Base-by-base conservation (phyloP, 2,329 filamentous ascomycete genomes). In the Colletotrichum zoysiae region DNA sequence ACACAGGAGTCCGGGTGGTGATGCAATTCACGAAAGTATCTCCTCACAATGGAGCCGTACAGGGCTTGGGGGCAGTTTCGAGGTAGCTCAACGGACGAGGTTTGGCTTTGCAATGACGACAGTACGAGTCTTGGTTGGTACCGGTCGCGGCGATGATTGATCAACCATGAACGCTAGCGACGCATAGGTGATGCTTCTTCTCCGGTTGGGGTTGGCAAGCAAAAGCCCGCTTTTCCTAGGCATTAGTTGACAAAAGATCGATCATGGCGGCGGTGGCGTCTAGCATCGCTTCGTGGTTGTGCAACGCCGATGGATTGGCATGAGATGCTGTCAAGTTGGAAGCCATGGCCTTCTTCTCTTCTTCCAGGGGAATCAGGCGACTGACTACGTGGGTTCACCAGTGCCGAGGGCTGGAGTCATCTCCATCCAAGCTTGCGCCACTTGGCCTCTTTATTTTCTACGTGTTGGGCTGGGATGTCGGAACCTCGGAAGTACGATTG, bases 341-440 rank as follows among this genome's bases (percentile, higher is more conserved):
- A 14, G 33, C 20, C 12, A 48, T 35, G 26, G 1, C 26, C 35
- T 26, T 64, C 30, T 46, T 50, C 48, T 56, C 42, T 33, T 59
- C 30, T 40, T 48, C 56, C 48, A 65, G 57, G 57, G 26, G 51
- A 61, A 50, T n/a, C 30, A 35, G 14, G 56, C 48, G 23, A 64
- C 20, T 30, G 40, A 23, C 30, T 42, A 30, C 35, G 55, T 55
- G 60, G 55, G 8, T 72, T 70, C 55, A 38, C 42, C 56, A 48
- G 33, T 42, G 66, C 55, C 46, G 62, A 59, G 53, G 44, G 56
- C 59, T 65, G 60, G 33, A 40, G 60, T 57, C 59, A 57, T 63
- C 51, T 64, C 50, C 58, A 68, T 53, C 30, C 55, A 38, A 40
- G 68, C 60, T 72, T 65, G 67, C 70, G 67, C 48, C 70, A 72